phyloP scores from a whole-genome alignment of 1,284 basidiomycete species.

The Pseudozyma pruni region DNA sequence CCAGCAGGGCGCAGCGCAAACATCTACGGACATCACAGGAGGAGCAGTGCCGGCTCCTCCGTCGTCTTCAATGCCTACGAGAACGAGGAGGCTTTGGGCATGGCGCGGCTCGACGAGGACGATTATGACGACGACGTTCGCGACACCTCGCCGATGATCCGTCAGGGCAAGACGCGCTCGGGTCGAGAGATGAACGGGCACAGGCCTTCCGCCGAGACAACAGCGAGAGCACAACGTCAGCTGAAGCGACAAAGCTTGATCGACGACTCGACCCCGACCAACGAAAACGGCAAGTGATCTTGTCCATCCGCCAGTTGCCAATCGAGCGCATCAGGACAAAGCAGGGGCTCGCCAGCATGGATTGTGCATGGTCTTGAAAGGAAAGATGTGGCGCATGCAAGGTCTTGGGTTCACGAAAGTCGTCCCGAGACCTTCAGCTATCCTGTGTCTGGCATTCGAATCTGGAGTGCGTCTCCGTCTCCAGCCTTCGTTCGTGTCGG shows the following conservation, averaged over 20 bases:
- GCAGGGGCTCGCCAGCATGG: neutral
- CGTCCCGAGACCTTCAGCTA: no score
- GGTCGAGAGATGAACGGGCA: constrained; percentile 12
- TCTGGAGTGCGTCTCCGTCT: no score
- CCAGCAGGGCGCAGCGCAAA: constrained; percentile 28
- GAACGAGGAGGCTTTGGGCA: constrained; percentile 54
- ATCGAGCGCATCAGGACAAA: neutral
- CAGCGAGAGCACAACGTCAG: constrained; percentile 24
- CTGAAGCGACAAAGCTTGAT: constrained; percentile 45
- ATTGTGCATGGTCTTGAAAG: neutral
- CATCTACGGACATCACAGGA: constrained; percentile 33
- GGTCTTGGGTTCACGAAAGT: no score
- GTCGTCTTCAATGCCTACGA: constrained; percentile 62
- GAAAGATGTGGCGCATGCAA: neutral
- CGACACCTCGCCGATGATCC: constrained; percentile 43
- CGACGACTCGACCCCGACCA: constrained; percentile 30
- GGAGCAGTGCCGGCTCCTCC: constrained; percentile 41
- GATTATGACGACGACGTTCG: constrained; percentile 42
- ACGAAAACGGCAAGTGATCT: constrained; percentile 19
- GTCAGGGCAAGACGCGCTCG: constrained; percentile 33
- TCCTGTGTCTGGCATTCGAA: no score
- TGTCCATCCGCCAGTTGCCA: no score
- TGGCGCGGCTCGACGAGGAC: constrained; percentile 58
- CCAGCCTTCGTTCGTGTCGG: no score
- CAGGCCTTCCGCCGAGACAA: constrained; percentile 16